Base-by-base conservation (phyloP, 768 basidiomycete species). In the Suillus luteus region DNA sequence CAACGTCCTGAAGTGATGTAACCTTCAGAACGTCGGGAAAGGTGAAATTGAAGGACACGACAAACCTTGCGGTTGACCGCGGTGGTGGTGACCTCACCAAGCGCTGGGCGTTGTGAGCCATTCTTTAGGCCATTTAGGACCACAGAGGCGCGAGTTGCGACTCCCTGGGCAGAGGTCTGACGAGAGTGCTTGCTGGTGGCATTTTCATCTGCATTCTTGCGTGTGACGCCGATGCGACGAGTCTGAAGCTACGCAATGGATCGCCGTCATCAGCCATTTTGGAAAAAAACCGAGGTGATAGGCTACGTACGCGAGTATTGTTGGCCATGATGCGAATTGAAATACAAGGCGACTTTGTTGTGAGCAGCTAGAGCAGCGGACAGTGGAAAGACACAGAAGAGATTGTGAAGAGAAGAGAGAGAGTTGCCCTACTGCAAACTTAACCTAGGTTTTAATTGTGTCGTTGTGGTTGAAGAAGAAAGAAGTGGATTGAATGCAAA, bases 71-170 rank as follows among this genome's bases (percentile, higher is more conserved):
- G 85, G 75, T 92, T 92, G 59, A 92, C 85, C 62, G 89, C 87
- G 65, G 85, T 85, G 59, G 85, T 88, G 52, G 90, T 90, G 66
- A 95, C 93, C 77, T 95, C 93, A 64, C 87, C 86, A 58, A 96
- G 82, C 46, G 88, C 92, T 38, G 89, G 82, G 67, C 94, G 85
- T 73, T 87, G 86, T 24, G 81, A 77, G 49, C 79, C 82, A 40
- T 78, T 79, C 81, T 93, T 94, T 67, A 75, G 71, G 10, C 74
- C 74, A 31, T 62, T 72, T 19, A 76, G 59, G 68, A 81, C 76
- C 38, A 80, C 75, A 55, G 82, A 69, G 67, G 84, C 78, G 60
- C 88, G 86, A 62, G 83, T 78, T 51, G 85, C 77, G 49, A 82
- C 84, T 58, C 79, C 70, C 59, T 75, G 68, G 41, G 80, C 72